phyloP scores from a whole-genome alignment of 1,284 basidiomycete species.

The Cutaneotrichosporon arboriforme region DNA sequence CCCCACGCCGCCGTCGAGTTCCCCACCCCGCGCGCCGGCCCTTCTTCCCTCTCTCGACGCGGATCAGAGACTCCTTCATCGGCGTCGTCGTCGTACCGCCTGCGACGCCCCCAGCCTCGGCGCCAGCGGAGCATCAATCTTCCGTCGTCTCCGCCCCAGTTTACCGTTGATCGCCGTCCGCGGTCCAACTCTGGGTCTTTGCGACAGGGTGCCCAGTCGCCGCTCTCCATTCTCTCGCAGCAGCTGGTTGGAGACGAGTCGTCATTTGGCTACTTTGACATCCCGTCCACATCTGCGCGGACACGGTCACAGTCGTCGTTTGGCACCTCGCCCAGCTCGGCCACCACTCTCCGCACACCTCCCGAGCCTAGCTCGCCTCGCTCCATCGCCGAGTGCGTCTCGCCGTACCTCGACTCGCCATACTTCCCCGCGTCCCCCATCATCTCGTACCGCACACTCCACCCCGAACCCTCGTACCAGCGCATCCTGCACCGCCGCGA shows the following conservation, averaged over 20 bases:
- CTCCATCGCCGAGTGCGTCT: not conserved
- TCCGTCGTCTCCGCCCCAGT: conserved; percentile 1
- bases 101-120: too few relatives aligned
- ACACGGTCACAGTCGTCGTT: too few relatives aligned
- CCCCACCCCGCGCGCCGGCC: not conserved
- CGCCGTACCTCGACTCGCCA: conserved; percentile 2
- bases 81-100: not conserved
- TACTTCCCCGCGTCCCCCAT: not conserved
- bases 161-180: not conserved
- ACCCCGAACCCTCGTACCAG: conserved; percentile 2
- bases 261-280: too few relatives aligned
- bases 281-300: too few relatives aligned
- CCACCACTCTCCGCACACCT: too few relatives aligned
- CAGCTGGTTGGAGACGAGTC: not conserved
- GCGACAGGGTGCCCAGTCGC: too few relatives aligned
- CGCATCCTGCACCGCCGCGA: conserved; percentile 5
- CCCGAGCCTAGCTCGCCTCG: too few relatives aligned
- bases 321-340: too few relatives aligned
- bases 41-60: not conserved
- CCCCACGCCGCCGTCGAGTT: not conserved
- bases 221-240: not conserved
- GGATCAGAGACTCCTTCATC: not conserved
- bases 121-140: conserved; percentile 4
- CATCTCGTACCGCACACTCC: not conserved
- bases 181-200: not conserved